These are phyloP conservation scores for Pyricularia sp. DNA, from an alignment of 2,329 filamentous ascomycete species.

Conservation along the genomic window DNA sequence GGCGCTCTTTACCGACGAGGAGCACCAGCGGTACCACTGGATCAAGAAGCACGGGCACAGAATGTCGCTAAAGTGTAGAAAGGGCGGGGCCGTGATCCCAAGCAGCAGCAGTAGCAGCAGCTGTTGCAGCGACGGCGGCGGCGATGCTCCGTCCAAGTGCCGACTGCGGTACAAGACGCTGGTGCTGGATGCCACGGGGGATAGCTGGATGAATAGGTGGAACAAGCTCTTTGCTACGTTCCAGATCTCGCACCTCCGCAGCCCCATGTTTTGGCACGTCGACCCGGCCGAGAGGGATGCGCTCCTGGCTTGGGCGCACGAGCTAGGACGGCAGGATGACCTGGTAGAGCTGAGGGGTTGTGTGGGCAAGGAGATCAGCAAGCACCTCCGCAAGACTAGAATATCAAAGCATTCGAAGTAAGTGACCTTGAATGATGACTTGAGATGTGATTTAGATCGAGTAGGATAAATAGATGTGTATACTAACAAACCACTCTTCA, in stretches of 20 bases:
- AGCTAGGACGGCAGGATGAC: constrained; percentile 45
- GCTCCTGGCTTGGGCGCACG: constrained; percentile 54
- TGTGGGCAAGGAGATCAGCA: constrained; percentile 68
- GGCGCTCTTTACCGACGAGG: constrained; percentile 71
- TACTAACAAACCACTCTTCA: not conserved
- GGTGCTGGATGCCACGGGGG: constrained; percentile 53
- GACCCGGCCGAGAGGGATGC: constrained; percentile 66
- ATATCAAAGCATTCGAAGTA: constrained; percentile 14
- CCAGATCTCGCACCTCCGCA: constrained; percentile 58
- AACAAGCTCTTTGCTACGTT: constrained; percentile 54
- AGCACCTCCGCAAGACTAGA: constrained; percentile 59
- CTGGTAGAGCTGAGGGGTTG: constrained; percentile 59
- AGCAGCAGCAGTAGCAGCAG: not conserved
- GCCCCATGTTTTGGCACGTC: constrained; percentile 73
- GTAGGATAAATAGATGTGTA: not conserved
- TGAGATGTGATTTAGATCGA: not conserved
- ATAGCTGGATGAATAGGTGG: constrained; percentile 59
- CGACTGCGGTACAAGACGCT: constrained; percentile 17
- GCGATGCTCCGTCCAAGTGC: constrained; percentile 4
- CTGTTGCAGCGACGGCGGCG: not conserved
- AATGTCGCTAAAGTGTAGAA: constrained; percentile 42
- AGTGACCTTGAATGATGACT: constrained; percentile 8
- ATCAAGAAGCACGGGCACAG: constrained; percentile 51
- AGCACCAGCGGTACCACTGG: constrained; percentile 72
- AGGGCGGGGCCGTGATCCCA: constrained; percentile 20